phyloP scores from a whole-genome alignment of 177 flowering plant genomes.

The Tripterygium wilfordii region DNA sequence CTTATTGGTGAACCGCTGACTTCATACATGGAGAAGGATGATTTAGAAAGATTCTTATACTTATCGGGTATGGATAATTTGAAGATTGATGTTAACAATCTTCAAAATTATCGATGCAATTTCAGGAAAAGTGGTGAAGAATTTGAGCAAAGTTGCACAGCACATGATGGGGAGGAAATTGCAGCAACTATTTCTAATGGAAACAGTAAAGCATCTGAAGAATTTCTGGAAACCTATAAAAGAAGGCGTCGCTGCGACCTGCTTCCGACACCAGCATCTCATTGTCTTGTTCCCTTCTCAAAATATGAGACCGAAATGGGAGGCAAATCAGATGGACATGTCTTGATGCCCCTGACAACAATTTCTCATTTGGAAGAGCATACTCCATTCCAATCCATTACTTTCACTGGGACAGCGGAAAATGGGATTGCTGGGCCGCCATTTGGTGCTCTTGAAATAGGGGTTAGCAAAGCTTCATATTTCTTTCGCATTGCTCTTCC shows the following conservation, averaged over 20 bases:
- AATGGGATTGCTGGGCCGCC: constrained; percentile 22
- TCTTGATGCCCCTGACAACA: constrained; percentile 19
- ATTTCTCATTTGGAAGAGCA: constrained; percentile 10
- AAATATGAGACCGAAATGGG: neutral
- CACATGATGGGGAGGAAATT: constrained; percentile 1
- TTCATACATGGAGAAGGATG: constrained; percentile 15
- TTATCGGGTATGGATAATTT: constrained; percentile 18
- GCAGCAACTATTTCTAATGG: constrained; percentile 5
- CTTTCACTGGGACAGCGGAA: constrained; percentile 23
- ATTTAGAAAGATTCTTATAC: constrained; percentile 19
- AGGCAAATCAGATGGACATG: constrained; percentile 17
- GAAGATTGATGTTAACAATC: constrained; percentile 18
- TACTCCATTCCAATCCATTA: constrained; percentile 7
- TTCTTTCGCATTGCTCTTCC: constrained; percentile 33
- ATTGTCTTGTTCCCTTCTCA: neutral
- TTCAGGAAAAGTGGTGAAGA: constrained; percentile 7
- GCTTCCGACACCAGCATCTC: constrained; percentile 5
- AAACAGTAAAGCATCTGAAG: constrained; percentile 10
- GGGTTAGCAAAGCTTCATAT: constrained; percentile 28
- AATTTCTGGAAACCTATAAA: constrained; percentile 10
- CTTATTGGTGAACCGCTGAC: constrained; percentile 24
- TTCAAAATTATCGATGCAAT: constrained; percentile 10
- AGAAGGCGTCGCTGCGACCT: constrained; percentile 14
- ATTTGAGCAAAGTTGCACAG: neutral
- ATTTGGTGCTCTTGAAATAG: constrained; percentile 29